These are phyloP conservation scores for Neurospora sp. DNA, from an alignment of 495 filamentous ascomycete species.

Conservation along the genomic window DNA sequence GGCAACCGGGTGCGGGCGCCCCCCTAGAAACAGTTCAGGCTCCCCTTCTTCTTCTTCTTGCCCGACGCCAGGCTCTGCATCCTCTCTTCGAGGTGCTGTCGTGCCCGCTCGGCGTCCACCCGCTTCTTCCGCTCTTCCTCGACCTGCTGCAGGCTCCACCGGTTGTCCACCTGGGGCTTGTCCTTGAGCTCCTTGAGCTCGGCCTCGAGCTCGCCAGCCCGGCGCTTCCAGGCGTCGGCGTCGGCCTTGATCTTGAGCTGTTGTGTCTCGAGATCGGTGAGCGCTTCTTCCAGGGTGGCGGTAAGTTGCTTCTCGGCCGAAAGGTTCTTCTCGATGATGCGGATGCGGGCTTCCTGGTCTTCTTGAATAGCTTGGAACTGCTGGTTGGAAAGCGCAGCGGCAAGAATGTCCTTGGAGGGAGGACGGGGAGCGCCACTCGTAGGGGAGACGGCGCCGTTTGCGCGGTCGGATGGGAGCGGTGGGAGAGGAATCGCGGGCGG, in stretches of 20 bases:
- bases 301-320: constrained; percentile 95
- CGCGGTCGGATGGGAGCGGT: constrained; percentile 58
- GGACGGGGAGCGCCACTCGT: constrained; percentile 44
- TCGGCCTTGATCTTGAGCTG: constrained; percentile 79
- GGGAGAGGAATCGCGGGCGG: constrained; percentile 89
- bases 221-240: constrained; percentile 81
- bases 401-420: constrained; percentile 70
- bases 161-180: constrained; percentile 40
- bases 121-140: constrained; percentile 89
- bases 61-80: constrained; percentile 84
- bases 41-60: constrained; percentile 96
- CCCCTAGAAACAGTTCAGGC: constrained; percentile 87
- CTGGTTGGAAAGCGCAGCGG: constrained; percentile 20
- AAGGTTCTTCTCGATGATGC: constrained; percentile 93
- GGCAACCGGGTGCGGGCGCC: constrained; percentile 2
- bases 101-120: constrained; percentile 76
- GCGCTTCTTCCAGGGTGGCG: constrained; percentile 84
- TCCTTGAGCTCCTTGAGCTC: constrained; percentile 62
- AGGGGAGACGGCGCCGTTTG: constrained; percentile 30
- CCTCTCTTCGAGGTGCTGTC: constrained; percentile 79
- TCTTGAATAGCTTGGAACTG: constrained; percentile 55
- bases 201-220: constrained; percentile 63
- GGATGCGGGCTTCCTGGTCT: constrained; percentile 89
- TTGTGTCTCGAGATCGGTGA: constrained; percentile 83
- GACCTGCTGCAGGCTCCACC: constrained; percentile 82